Percentiles rank a stretch among this genome's conserved stretches.
Conservation (phyloP, 2,329 filamentous ascomycete species). For the Cercospora sojina region DNA sequence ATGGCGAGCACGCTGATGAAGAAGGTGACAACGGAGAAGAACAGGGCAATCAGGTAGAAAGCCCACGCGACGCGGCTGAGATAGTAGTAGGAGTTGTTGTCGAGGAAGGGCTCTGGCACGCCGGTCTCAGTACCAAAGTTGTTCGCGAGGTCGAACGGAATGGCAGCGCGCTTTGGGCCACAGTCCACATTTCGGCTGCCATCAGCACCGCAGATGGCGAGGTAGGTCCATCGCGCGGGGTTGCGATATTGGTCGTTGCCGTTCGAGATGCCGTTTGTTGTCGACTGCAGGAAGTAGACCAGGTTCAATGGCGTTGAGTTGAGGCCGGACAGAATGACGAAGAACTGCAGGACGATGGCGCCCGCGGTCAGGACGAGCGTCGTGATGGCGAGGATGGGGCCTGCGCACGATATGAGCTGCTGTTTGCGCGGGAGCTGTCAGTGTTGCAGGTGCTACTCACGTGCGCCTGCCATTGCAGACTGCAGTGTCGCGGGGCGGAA, state of each 20-base stretch:
- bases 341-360: conserved; percentile 63
- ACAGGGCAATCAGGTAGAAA: conserved; percentile 79
- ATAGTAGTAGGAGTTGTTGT: conserved; percentile 71
- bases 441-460: conserved; percentile 18
- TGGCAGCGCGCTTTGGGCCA: conserved; percentile 59
- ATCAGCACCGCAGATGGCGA: conserved; percentile 71
- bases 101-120: conserved; percentile 56
- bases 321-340: conserved; percentile 63
- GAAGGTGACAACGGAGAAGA: conserved; percentile 71
- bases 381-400: conserved; percentile 55
- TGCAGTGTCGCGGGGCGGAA: neutral
- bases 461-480: conserved; percentile 25
- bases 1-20: conserved; percentile 68
- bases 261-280: conserved; percentile 69
- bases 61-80: conserved; percentile 91
- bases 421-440: neutral
- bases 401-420: conserved; percentile 40
- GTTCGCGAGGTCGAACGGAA: conserved; percentile 60
- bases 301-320: conserved; percentile 62
- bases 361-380: conserved; percentile 63
- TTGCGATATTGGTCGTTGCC: conserved; percentile 54
- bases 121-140: conserved; percentile 61
- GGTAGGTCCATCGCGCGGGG: conserved; percentile 84
- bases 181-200: conserved; percentile 61
- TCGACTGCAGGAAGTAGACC: conserved; percentile 82